These are phyloP conservation scores for Cyberlindnera nakhonratchasimensis DNA, from an alignment of 805 yeast species.

Conservation along the genomic window DNA sequence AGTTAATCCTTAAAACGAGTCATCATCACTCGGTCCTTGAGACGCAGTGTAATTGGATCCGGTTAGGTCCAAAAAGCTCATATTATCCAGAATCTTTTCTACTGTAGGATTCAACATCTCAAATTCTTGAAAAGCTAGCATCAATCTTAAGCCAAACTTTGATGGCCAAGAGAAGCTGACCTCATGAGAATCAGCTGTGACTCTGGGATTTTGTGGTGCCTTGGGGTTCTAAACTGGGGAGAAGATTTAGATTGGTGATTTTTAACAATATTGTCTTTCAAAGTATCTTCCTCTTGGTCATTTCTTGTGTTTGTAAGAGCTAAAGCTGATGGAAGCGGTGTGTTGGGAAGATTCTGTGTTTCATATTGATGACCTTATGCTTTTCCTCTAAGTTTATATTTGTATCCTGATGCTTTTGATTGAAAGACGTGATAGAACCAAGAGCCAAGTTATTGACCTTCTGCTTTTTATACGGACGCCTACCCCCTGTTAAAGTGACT, in stretches of 20 bases:
- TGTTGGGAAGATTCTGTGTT: not conserved
- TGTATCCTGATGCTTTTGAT: conserved; percentile 11
- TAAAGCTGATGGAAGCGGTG: not conserved
- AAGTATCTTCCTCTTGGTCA: no score
- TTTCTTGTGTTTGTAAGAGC: no score
- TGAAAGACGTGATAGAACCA: conserved; percentile 17
- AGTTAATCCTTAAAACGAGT: conserved; percentile 7
- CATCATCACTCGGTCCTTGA: not conserved
- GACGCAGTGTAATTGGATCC: not conserved
- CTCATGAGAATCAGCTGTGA: no score
- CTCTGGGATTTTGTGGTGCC: no score
- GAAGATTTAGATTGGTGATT: no score
- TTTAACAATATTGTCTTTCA: no score
- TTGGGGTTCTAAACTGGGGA: no score
- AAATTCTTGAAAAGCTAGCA: not conserved
- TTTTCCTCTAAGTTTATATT: not conserved
- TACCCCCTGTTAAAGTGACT: conserved; percentile 68
- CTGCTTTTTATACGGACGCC: conserved; percentile 55
- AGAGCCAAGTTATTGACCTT: conserved; percentile 24
- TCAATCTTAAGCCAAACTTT: not conserved
- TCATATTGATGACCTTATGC: not conserved
- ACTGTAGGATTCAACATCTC: not conserved
- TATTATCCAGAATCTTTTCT: not conserved
- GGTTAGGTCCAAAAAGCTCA: not conserved
- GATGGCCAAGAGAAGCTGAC: no score